A percentile compares a stretch with the other conserved stretches of the same genome.
Evolutionary conservation across 2,329 filamentous ascomycete genomes (phyloP).

Genomic region (Ophiostoma australiae): DNA sequence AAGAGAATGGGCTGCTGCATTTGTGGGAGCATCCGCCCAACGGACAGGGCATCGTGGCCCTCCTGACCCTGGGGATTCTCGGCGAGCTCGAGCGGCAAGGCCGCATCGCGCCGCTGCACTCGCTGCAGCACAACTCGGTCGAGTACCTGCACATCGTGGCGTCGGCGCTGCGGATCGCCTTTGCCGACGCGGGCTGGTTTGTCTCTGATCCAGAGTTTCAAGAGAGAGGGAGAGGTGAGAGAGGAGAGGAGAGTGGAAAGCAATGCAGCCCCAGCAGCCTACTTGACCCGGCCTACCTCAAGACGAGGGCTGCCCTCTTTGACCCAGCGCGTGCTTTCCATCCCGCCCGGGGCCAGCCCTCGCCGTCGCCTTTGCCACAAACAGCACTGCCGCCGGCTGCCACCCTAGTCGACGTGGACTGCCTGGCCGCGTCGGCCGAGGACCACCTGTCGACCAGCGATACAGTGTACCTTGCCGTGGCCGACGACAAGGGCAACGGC

Average conservation of each 20-base stretch:
- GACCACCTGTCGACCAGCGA: slow-evolving; percentile 56
- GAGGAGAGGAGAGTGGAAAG: slow-evolving; percentile 33
- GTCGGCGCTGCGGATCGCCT: slow-evolving; percentile 82
- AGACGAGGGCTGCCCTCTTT: slow-evolving; percentile 58
- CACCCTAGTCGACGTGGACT: slow-evolving; percentile 10
- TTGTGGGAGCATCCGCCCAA: slow-evolving; percentile 97
- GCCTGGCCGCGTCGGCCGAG: neutral
- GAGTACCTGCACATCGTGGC: slow-evolving; percentile 78
- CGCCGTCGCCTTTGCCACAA: neutral
- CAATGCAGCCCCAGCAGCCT: slow-evolving; percentile 39
- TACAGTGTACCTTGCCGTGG: slow-evolving; percentile 87
- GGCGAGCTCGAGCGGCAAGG: slow-evolving; percentile 73
- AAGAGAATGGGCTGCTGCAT: slow-evolving; percentile 60
- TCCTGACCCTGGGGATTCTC: slow-evolving; percentile 87
- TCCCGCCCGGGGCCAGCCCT: slow-evolving; percentile 32
- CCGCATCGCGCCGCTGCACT: slow-evolving; percentile 63
- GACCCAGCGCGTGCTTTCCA: slow-evolving; percentile 59
- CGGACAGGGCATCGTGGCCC: slow-evolving; percentile 86
- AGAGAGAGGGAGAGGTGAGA: too few relatives aligned
- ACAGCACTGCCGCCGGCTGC: neutral
- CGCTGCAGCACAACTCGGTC: slow-evolving; percentile 71
- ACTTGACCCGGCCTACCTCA: slow-evolving; percentile 65
- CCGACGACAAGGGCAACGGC: slow-evolving; percentile 76
- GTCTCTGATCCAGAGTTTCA: slow-evolving; percentile 63
- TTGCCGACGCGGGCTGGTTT: slow-evolving; percentile 84